Evolutionary conservation across 441 rosid genomes (phyloP), one percentile per base, ranked within the genome.

Genomic region (Eugenia klotzschiana): DNA sequence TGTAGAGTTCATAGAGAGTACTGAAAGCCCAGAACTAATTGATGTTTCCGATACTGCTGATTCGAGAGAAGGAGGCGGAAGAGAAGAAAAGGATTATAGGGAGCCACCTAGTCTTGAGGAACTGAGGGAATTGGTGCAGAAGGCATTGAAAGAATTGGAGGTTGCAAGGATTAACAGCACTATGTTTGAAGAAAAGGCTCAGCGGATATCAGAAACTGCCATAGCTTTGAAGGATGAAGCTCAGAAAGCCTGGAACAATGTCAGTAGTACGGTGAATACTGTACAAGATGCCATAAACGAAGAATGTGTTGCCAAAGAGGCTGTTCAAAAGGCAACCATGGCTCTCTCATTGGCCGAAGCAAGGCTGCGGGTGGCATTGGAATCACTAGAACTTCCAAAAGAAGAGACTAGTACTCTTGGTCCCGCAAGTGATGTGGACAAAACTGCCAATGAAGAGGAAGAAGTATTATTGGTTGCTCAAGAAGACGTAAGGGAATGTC

Each of bases 101-200:
- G 90, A 91, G 84, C 79, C 87, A 10, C 90, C 87, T 69, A 87
- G 87, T 83, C 83, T 92, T 85, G 96, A 90, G 77, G 96, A 94
- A 73, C 87, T 95, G 86, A 91, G 84, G 89, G 98, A 93, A 52
- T 79, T 89, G 88, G 85, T 97, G 80, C 93, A 85, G 83, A 92
- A 87, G 88, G 94, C 95, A 18, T 80, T 56, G 83, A 91, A 87
- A 86, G 96, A 95, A 60, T 84, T 97, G 90, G 98, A 94, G 86
- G 93, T 88, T 91, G 98, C 98, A 43, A 84, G 90, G 86, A 88
- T 91, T 83, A 97, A 94, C 84, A 95, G 99, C 83, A 89, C 92
- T 60, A 84, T 92, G 89, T 95, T 94, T 81, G 98, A 97, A 93
- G 98, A 95, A 81, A 95, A 94, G 90, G 99, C 99, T 81, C 98